A percentile compares a stretch with the other conserved stretches of the same genome.
Evolutionary conservation across 345 rosid genomes (phyloP).

Genomic region (Salix koriyanagi): DNA sequence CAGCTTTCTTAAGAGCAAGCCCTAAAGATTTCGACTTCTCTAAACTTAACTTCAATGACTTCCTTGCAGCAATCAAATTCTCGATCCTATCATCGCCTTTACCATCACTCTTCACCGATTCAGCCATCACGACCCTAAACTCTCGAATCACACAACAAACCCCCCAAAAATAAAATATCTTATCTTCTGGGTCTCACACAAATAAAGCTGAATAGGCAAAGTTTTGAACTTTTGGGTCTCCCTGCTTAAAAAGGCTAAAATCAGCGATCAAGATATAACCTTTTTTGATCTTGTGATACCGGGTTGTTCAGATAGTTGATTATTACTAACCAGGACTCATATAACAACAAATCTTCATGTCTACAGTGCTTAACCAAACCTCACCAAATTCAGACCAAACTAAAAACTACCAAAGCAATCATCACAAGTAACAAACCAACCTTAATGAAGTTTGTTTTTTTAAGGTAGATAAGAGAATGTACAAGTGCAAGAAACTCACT

Average conservation of each 20-base stretch:
- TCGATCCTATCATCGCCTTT: slow-evolving; percentile 22
- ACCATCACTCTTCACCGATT: slow-evolving; percentile 18
- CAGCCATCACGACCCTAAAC: slow-evolving; percentile 43
- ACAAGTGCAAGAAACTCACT: slow-evolving; percentile 21
- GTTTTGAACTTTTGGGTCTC: neutral
- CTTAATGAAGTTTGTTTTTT: neutral
- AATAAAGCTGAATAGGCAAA: neutral
- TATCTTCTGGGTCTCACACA: neutral
- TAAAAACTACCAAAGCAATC: slow-evolving; percentile 11
- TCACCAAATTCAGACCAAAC: slow-evolving; percentile 36
- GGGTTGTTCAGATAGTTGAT: slow-evolving; percentile 6
- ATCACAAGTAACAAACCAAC: slow-evolving; percentile 10
- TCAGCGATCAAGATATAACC: slow-evolving; percentile 2
- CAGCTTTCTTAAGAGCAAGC: slow-evolving; percentile 51
- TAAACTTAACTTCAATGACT: slow-evolving; percentile 60
- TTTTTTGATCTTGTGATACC: neutral
- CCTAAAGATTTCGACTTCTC: slow-evolving; percentile 77
- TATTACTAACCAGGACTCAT: slow-evolving; percentile 31
- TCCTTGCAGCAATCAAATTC: slow-evolving; percentile 61
- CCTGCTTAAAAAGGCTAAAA: neutral
- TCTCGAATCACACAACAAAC: slow-evolving; percentile 11
- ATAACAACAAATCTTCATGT: slow-evolving; percentile 24
- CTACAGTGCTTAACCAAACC: neutral
- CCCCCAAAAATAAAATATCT: slow-evolving; percentile 4
- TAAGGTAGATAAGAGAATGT: neutral